Conservation (phyloP, 1,139 yeast species). For the Wickerhamomyces sp. region DNA sequence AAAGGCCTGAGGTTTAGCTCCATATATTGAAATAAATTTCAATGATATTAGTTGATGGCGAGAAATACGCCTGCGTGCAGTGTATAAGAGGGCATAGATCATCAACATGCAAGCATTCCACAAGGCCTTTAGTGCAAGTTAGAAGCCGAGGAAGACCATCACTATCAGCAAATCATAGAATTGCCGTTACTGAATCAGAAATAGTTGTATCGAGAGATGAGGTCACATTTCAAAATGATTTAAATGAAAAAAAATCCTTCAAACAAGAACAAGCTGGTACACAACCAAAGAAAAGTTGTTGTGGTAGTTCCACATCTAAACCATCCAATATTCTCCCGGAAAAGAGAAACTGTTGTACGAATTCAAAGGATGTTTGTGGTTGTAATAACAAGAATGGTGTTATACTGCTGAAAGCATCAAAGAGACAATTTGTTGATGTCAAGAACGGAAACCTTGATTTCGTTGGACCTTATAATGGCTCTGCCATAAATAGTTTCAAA, state of each 20-base stretch:
- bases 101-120: slow-evolving; percentile 79
- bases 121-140: slow-evolving; percentile 52
- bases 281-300: slow-evolving; percentile 1
- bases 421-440: slow-evolving; percentile 45
- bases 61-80: slow-evolving; percentile 83
- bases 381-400: slow-evolving; percentile 24
- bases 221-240: slow-evolving; percentile 10
- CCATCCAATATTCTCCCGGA: background rate
- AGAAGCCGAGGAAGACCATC: slow-evolving; percentile 52
- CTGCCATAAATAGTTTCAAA: slow-evolving; percentile 16
- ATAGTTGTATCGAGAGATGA: slow-evolving; percentile 13
- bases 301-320: background rate
- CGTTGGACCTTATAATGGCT: slow-evolving; percentile 22
- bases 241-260: background rate
- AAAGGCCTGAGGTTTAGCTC: background rate
- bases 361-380: slow-evolving; percentile 1
- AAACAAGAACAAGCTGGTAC: background rate
- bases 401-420: slow-evolving; percentile 40
- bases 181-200: slow-evolving; percentile 37
- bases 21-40: background rate
- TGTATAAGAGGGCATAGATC: slow-evolving; percentile 95
- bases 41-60: slow-evolving; percentile 85
- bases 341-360: slow-evolving; percentile 6
- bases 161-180: slow-evolving; percentile 43
- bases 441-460: slow-evolving; percentile 29